Conservation (phyloP, 1,139 yeast genomes). For the Kluyveromyces sp. region DNA sequence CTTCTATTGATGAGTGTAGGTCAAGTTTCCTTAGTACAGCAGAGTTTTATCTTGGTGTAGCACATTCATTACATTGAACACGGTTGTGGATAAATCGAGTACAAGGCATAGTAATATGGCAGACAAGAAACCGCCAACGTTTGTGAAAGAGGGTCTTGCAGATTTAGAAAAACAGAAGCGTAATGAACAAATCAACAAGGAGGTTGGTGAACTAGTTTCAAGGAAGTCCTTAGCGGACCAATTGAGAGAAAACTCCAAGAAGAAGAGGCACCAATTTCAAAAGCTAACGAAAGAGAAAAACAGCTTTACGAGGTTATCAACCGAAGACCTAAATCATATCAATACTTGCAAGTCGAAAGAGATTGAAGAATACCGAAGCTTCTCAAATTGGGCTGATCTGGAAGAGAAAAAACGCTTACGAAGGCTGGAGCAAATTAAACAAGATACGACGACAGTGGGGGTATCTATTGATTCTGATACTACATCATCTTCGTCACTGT, state of each 20-base stretch:
- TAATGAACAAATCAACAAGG: constrained; percentile 17
- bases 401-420: not conserved
- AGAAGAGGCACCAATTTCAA: constrained; percentile 20
- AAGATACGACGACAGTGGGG: not conserved
- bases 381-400: not conserved
- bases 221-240: constrained; percentile 26
- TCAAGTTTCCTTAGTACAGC: too few relatives aligned
- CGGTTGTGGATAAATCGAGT: too few relatives aligned
- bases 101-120: not conserved
- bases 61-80: too few relatives aligned
- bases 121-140: constrained; percentile 5
- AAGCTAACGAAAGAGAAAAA: constrained; percentile 19
- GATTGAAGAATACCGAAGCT: not conserved
- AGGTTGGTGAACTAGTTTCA: constrained; percentile 18
- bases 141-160: constrained; percentile 23
- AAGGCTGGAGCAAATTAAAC: not conserved
- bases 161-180: constrained; percentile 19
- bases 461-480: too few relatives aligned
- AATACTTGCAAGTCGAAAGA: not conserved
- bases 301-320: constrained; percentile 20
- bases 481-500: too few relatives aligned
- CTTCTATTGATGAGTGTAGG: too few relatives aligned
- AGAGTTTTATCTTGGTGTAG: too few relatives aligned
- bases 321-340: constrained; percentile 15
- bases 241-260: constrained; percentile 22